Evolutionary conservation across 1,284 basidiomycete species (phyloP), one percentile per base, ranked within the genome.

Genomic region (Lignosus rhinocerotis): DNA sequence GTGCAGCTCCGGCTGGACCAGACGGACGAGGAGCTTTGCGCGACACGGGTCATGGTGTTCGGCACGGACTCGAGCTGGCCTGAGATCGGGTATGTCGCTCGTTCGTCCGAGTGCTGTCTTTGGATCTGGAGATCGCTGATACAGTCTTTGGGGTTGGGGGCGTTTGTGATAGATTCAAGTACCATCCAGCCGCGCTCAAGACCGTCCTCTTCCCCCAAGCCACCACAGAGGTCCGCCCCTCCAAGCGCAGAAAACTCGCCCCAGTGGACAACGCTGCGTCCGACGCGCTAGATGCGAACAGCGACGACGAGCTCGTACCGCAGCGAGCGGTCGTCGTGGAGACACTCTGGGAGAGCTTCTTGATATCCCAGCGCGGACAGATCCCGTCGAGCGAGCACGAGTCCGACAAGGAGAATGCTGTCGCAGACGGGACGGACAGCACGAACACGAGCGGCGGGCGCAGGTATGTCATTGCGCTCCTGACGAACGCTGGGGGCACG

Each of bases 101-200:
- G 21, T 32, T 36, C 16, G 25, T 43, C 7, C 33, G 2, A 25
- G 16, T 0, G 12, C 3, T 25, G 25, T 25, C 19, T 8, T 6
- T 25, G 33, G 7, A 25, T 44, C 30, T 25, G 14, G 19, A 16
- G n/a, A 39, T 16, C 6, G 33, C 36, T 55, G 42, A 36, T 19
- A 19, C n/a, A n/a, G n/a, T n/a, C n/a, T 25, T 25, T 4, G 25
- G 4, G 2, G 25, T 25, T 25, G 49, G 38, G 38, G 34, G 6
- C 34, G 11, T 52, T 48, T 55, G 44, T 8, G 25, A 17, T 59
- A 88, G 86, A 38, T 87, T 82, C 65, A 86, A 84, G 69, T 88
- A 86, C 61, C 74, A 82, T n/a, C 79, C 83, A 0, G 67, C 68
- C 6, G 68, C 78, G 0, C 71, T 87, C 7, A 75, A 75, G 38